phyloP scores from a whole-genome alignment of 192 early-diverging fungal genomes.

The Podila minutissima region DNA sequence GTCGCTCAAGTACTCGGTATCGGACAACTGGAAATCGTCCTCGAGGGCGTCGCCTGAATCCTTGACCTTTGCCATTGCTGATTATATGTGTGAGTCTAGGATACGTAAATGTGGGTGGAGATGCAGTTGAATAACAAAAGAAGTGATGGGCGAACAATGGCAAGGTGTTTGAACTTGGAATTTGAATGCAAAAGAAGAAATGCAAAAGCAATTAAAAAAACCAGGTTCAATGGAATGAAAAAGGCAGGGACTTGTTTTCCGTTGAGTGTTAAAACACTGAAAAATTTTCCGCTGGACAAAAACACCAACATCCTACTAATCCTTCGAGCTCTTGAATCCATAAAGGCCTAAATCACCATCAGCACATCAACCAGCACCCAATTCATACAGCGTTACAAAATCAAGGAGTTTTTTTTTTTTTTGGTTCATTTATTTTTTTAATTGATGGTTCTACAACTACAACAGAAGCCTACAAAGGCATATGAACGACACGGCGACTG shows the following conservation, averaged over 20 bases:
- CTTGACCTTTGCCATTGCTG: slow-evolving; percentile 37
- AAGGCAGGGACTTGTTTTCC: background rate
- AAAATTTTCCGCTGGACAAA: background rate
- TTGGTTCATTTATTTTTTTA: background rate
- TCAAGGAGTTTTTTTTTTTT: background rate
- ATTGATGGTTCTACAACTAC: background rate
- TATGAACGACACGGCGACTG: too few species aligned
- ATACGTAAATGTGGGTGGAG: background rate
- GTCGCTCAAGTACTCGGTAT: slow-evolving; percentile 50
- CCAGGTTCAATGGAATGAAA: background rate
- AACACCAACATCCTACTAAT: background rate
- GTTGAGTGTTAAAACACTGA: too few species aligned
- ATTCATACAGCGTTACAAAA: background rate
- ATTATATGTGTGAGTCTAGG: background rate
- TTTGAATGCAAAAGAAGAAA: background rate
- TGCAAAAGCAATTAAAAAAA: slow-evolving; percentile 2
- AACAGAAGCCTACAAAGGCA: too few species aligned
- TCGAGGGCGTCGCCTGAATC: slow-evolving; percentile 59
- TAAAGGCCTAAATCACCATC: background rate
- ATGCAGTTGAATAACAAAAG: background rate
- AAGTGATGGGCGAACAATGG: too few species aligned
- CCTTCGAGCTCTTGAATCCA: background rate
- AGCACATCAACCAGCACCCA: background rate
- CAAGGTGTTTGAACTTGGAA: background rate
- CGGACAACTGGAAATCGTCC: slow-evolving; percentile 59